These are phyloP conservation scores for Penicillium fimorum DNA, from an alignment of 495 filamentous ascomycete species.

Conservation along the genomic window DNA sequence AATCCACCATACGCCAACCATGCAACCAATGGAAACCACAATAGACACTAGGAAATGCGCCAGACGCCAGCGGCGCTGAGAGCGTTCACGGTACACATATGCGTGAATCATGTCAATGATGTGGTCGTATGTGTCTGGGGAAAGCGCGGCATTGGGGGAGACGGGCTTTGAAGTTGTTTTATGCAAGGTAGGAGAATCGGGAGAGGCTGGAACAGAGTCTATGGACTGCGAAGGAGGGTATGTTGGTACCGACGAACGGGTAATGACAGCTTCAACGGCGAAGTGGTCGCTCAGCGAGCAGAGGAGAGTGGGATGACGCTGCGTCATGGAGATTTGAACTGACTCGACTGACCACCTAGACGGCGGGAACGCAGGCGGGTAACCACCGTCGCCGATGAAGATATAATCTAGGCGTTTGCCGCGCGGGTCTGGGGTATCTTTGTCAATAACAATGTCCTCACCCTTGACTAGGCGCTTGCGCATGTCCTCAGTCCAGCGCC, in stretches of 20 bases:
- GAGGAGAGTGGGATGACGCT: conserved; percentile 72
- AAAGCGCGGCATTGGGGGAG: conserved; percentile 36
- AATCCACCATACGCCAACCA: conserved; percentile 82
- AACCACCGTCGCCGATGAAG: conserved; percentile 60
- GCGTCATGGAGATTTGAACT: conserved; percentile 74
- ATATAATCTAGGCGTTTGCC: conserved; percentile 96
- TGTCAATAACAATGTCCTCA: conserved; percentile 52
- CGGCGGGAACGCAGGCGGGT: conserved; percentile 31
- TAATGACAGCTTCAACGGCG: conserved; percentile 58
- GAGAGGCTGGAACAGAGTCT: neutral
- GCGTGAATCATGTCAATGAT: conserved; percentile 64
- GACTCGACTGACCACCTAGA: conserved; percentile 64
- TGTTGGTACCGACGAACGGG: conserved; percentile 15
- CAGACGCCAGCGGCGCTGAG: conserved; percentile 67
- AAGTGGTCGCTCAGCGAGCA: conserved; percentile 95
- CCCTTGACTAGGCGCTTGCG: conserved; percentile 60
- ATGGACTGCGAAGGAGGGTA: neutral
- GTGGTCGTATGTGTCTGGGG: conserved; percentile 63
- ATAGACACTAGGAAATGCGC: conserved; percentile 69
- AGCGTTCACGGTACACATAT: conserved; percentile 66
- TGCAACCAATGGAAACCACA: conserved; percentile 64
- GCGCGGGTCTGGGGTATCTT: conserved; percentile 60
- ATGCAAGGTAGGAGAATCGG: conserved; percentile 17
- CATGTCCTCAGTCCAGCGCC: conserved; percentile 76
- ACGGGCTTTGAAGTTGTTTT: conserved; percentile 19